Conservation (phyloP, 2,329 filamentous ascomycete species). For the Amesomyces nigricolor region DNA sequence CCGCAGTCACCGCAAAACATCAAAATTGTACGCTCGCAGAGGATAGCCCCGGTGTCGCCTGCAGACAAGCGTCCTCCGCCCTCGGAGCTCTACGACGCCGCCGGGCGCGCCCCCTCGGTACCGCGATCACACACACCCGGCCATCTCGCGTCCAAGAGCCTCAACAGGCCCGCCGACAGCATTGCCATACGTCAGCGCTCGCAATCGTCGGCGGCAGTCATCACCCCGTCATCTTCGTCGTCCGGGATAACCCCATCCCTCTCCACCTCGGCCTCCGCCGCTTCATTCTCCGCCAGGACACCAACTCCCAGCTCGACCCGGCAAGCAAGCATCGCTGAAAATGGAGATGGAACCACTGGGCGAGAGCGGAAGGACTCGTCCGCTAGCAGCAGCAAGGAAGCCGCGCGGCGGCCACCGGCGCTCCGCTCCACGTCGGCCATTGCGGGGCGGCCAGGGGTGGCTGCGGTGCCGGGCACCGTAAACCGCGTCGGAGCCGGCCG, state of each 20-base stretch:
- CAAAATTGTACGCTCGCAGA: constrained; percentile 49
- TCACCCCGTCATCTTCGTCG: constrained; percentile 29
- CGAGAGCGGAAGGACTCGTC: constrained; percentile 26
- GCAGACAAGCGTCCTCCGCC: constrained; percentile 30
- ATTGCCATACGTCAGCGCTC: constrained; percentile 50
- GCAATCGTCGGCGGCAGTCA: constrained; percentile 40
- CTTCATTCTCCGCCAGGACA: constrained; percentile 18
- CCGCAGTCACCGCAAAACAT: constrained; percentile 37
- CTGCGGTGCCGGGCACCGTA: constrained; percentile 16
- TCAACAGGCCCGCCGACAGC: constrained; percentile 45
- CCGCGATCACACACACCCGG: constrained; percentile 57
- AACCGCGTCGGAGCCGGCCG: constrained; percentile 25
- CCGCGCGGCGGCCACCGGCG: constrained; percentile 37
- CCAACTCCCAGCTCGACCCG: constrained; percentile 21
- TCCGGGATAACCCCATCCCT: constrained; percentile 28
- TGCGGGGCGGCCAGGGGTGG: constrained; percentile 31
- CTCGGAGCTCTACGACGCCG: constrained; percentile 30
- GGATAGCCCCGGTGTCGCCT: constrained; percentile 37
- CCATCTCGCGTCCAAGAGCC: constrained; percentile 54
- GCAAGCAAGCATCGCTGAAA: constrained; percentile 27
- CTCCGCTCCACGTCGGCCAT: constrained; percentile 52
- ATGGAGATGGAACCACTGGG: constrained; percentile 19
- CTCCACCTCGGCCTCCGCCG: constrained; percentile 21
- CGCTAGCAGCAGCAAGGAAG: constrained; percentile 26
- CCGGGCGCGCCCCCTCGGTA: constrained; percentile 35